phyloP scores from a whole-genome alignment of 208 protist genomes.

The Cochliopodium minus region DNA sequence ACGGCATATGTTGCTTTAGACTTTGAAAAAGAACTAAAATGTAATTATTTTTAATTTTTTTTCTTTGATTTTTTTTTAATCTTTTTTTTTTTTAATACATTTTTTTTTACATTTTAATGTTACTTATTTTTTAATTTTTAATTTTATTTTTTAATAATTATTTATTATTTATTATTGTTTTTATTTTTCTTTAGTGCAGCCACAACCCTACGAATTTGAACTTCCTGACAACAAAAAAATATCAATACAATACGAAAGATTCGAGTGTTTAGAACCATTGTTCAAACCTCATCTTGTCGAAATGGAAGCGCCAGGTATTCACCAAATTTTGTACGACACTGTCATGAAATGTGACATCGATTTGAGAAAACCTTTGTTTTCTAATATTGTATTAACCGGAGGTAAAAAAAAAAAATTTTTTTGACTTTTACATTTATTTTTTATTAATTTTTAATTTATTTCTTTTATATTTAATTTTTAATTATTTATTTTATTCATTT shows the following conservation, averaged over 20 bases:
- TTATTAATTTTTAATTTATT: too few species aligned
- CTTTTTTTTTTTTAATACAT: too few species aligned
- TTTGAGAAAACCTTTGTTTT: conserved; percentile 49
- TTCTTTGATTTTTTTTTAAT: too few species aligned
- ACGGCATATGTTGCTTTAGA: conserved; percentile 3
- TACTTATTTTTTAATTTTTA: too few species aligned
- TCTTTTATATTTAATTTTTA: too few species aligned
- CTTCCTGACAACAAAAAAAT: conserved; percentile 17
- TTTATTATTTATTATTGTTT: too few species aligned
- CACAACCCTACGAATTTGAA: neutral
- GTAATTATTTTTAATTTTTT: too few species aligned
- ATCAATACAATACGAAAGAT: conserved; percentile 1
- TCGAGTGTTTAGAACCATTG: conserved; percentile 6
- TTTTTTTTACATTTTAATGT: neutral
- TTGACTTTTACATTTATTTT: too few species aligned
- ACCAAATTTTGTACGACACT: conserved; percentile 49
- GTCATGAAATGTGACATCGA: conserved; percentile 51
- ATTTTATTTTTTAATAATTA: too few species aligned
- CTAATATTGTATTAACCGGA: conserved; percentile 74
- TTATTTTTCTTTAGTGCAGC: neutral
- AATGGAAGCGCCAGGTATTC: conserved; percentile 10
- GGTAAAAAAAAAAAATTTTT: too few species aligned
- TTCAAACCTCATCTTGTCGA: conserved; percentile 14
- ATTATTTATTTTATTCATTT: too few species aligned
- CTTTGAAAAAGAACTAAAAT: neutral